These are phyloP conservation scores for Tremella yokohamensis DNA, from an alignment of 768 basidiomycete genomes.

Conservation along the genomic window DNA sequence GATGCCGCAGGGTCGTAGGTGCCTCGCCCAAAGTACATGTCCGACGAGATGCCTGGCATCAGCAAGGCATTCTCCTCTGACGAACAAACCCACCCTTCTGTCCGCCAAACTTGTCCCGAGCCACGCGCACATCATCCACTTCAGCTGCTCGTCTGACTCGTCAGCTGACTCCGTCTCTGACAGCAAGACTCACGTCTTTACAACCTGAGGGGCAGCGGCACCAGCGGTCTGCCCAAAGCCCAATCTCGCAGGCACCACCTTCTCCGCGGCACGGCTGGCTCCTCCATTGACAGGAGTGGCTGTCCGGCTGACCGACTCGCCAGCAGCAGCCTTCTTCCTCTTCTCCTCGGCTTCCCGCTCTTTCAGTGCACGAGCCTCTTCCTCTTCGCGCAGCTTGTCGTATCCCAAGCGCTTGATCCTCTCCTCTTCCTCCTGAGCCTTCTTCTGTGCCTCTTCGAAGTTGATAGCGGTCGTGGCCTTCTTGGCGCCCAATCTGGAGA, in stretches of 20 bases:
- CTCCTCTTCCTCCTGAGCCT: slow-evolving; percentile 87
- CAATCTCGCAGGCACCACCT: slow-evolving; percentile 36
- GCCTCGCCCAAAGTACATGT: slow-evolving; percentile 92
- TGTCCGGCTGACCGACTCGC: slow-evolving; percentile 46
- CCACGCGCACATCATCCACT: slow-evolving; percentile 51
- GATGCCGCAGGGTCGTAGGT: slow-evolving; percentile 71
- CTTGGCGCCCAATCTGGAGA: slow-evolving; percentile 69
- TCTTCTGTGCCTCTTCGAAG: slow-evolving; percentile 89
- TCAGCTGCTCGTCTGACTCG: slow-evolving; percentile 27
- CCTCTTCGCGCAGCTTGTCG: slow-evolving; percentile 76
- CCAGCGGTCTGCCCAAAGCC: slow-evolving; percentile 49
- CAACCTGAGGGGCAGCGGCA: slow-evolving; percentile 49
- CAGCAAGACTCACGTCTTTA: slow-evolving; percentile 35
- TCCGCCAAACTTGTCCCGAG: slow-evolving; percentile 81
- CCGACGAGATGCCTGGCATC: slow-evolving; percentile 76
- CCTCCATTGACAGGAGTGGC: slow-evolving; percentile 39
- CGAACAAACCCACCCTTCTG: slow-evolving; percentile 63
- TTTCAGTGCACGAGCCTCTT: slow-evolving; percentile 61
- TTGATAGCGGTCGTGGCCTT: slow-evolving; percentile 77
- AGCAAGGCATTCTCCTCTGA: neutral
- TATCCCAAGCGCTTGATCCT: slow-evolving; percentile 87
- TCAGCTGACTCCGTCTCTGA: slow-evolving; percentile 7
- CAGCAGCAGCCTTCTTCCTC: slow-evolving; percentile 44
- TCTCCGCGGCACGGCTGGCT: slow-evolving; percentile 27
- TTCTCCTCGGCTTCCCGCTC: slow-evolving; percentile 57